Evolutionary conservation across 2,329 filamentous ascomycete species (phyloP), one percentile per base, ranked within the genome.

Genomic region (Orbilia oligospora): DNA sequence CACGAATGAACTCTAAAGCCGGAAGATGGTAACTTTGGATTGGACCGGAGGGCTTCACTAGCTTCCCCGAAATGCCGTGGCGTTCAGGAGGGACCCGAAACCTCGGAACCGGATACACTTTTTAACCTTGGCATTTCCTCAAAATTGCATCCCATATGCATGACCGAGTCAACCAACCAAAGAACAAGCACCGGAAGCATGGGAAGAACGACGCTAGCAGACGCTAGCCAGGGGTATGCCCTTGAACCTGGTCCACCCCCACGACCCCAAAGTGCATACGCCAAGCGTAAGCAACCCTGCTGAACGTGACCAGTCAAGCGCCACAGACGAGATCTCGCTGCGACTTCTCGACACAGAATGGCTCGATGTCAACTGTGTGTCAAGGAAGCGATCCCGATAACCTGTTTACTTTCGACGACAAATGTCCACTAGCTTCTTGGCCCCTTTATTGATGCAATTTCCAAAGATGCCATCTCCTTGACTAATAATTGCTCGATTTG

Each of bases 11-110:
- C 64, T 68, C 24, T 36, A 75, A 61, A 20, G 55, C 46, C 65
- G 24, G 16, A 20, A 65, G 70, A 65, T 70, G 66, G 48, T 58
- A 51, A 38, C 12, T 63, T 66, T 61, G 58, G 73, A 77, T 77
- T 77, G 73, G 73, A 66, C 73, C 73, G 73, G 73, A 77, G 51
- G 73, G 66, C 24, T 22, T 66, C 51, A 55, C 61, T 77, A 71
- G 73, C 73, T 77, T 77, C 73, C 73, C 73, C 73, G 73, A 77
- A 77, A 77, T 77, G 68, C 73, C 67, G 67, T 77, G 73, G 73
- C 73, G 73, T 68, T 71, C 66, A 77, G 73, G 73, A 77, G 73
- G 73, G 73, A 77, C 73, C 73, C 73, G 63, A 77, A 77, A 63
- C 73, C 73, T 77, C 73, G 73, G 73, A 77, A 71, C 73, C 73